Evolutionary conservation across 345 rosid species (phyloP).

Genomic region (Excoecaria agallocha): DNA sequence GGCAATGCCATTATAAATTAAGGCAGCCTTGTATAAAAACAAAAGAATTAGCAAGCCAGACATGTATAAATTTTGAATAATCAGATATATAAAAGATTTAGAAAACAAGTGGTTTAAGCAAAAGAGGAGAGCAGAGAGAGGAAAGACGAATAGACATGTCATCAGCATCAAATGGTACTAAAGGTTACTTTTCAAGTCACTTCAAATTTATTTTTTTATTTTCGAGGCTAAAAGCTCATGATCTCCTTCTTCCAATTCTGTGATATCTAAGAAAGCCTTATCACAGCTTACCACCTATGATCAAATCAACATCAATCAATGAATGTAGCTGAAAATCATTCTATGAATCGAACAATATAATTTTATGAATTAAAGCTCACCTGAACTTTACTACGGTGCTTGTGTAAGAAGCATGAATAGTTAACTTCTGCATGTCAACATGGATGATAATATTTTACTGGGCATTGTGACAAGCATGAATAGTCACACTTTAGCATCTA

Average conservation of each 20-base stretch:
- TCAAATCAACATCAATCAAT: conserved; percentile 20
- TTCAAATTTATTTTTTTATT: conserved; percentile 67
- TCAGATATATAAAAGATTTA: not conserved
- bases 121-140: not conserved
- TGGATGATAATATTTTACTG: conserved; percentile 53
- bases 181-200: too few species aligned
- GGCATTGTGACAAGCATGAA: conserved; percentile 35
- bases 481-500: conserved; percentile 35
- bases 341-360: conserved; percentile 8
- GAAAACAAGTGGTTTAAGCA: not conserved
- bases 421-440: conserved; percentile 85
- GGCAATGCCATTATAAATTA: too few species aligned
- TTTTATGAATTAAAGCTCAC: conserved; percentile 53
- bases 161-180: conserved; percentile 35
- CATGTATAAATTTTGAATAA: not conserved
- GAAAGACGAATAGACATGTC: conserved; percentile 62
- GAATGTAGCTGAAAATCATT: not conserved
- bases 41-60: too few species aligned
- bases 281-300: conserved; percentile 90
- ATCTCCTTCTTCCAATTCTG: conserved; percentile 48
- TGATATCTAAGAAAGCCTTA: conserved; percentile 88
- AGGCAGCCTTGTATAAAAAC: too few species aligned
- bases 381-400: conserved; percentile 81
- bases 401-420: conserved; percentile 49
- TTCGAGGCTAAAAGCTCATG: conserved; percentile 59